Evolutionary conservation across 148 eudicot genomes (phyloP).

Genomic region (Amaranthus cruentus): DNA sequence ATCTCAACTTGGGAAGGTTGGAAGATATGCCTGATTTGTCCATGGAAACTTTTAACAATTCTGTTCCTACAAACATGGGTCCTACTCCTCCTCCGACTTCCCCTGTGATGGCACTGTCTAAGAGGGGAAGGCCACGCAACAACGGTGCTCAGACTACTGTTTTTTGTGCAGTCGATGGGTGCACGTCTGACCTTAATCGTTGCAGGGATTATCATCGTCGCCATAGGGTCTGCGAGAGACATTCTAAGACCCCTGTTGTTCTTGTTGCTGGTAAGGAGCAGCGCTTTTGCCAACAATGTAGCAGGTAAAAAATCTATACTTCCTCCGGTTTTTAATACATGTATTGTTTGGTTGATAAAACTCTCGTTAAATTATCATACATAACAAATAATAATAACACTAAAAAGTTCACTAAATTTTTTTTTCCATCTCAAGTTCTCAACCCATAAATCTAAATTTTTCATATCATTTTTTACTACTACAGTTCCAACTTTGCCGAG

Average conservation of each 20-base stretch:
- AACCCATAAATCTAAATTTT: too few species aligned
- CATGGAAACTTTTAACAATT: slow-evolving; percentile 15
- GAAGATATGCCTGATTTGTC: slow-evolving; percentile 15
- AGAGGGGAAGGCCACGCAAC: slow-evolving; percentile 36
- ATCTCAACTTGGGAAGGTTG: slow-evolving; percentile 23
- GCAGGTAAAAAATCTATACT: slow-evolving; percentile 40
- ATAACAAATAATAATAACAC: too few species aligned
- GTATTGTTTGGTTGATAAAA: neutral
- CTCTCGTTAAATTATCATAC: too few species aligned
- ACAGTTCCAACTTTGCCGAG: too few species aligned
- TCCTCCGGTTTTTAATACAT: neutral
- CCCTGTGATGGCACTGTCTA: slow-evolving; percentile 24
- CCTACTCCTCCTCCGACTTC: slow-evolving; percentile 30
- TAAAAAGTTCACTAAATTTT: too few species aligned
- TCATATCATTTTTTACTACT: too few species aligned
- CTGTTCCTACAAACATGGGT: slow-evolving; percentile 25
- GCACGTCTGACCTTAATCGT: slow-evolving; percentile 55
- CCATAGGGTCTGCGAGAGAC: slow-evolving; percentile 72
- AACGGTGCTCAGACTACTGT: slow-evolving; percentile 24
- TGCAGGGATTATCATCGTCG: slow-evolving; percentile 68
- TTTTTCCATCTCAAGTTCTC: too few species aligned
- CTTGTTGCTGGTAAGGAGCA: slow-evolving; percentile 52
- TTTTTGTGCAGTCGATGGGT: slow-evolving; percentile 66
- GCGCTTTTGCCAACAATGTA: slow-evolving; percentile 82
- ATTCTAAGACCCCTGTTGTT: slow-evolving; percentile 66